A percentile compares a stretch with the other conserved stretches of the same genome.
phyloP scores from a whole-genome alignment of 495 filamentous ascomycete genomes.

The Diplogelasinospora grovesii region DNA sequence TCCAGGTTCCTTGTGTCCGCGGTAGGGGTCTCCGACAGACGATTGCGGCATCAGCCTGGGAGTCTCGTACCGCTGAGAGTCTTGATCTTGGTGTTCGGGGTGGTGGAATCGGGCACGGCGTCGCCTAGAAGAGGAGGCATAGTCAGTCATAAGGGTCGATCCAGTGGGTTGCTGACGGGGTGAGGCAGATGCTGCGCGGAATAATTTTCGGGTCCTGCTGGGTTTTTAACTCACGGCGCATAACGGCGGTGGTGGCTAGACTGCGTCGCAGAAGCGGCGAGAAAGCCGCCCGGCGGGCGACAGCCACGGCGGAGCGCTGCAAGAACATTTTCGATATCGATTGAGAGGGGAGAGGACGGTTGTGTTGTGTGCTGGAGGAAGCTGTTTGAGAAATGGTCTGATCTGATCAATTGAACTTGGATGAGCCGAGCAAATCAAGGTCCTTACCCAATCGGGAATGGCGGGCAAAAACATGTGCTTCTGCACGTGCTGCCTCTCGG shows the following conservation, averaged over 20 bases:
- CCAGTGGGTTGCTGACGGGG: slow-evolving; percentile 3
- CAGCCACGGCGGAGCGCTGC: slow-evolving; percentile 68
- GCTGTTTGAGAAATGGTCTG: neutral
- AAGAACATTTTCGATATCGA: slow-evolving; percentile 86
- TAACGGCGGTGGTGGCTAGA: slow-evolving; percentile 50
- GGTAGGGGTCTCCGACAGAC: slow-evolving; percentile 6
- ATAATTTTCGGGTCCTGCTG: slow-evolving; percentile 4
- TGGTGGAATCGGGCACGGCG: slow-evolving; percentile 3
- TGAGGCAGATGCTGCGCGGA: slow-evolving; percentile 6
- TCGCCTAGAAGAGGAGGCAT: slow-evolving; percentile 11
- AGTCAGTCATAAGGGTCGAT: slow-evolving; percentile 12
- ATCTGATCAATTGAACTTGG: no score
- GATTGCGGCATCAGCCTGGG: no score
- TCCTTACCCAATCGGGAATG: no score
- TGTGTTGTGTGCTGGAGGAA: no score
- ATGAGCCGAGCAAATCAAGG: no score
- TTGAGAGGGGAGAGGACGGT: no score
- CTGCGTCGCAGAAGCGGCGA: slow-evolving; percentile 51
- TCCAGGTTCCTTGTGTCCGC: slow-evolving; percentile 1
- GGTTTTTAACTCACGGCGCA: slow-evolving; percentile 47
- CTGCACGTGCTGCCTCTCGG: no score
- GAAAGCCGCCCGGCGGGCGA: slow-evolving; percentile 62
- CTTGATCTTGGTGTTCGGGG: slow-evolving; percentile 26
- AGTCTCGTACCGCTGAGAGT: slow-evolving; percentile 27
- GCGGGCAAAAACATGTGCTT: no score